Conservation (phyloP, 106 monocot species). For the Dendrobium catenatum region DNA sequence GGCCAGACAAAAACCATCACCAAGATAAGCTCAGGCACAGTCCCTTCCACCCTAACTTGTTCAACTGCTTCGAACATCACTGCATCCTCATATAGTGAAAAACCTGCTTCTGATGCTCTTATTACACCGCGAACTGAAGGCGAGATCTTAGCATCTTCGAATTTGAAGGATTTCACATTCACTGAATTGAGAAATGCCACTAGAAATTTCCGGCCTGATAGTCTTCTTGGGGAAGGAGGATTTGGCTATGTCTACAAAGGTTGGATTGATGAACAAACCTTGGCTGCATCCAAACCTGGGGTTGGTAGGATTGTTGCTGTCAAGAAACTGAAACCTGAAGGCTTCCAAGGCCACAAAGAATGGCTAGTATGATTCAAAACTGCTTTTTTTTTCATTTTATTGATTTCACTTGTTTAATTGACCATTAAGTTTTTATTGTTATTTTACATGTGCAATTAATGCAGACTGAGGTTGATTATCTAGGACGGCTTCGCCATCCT, state of each 20-base stretch:
- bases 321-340: constrained; percentile 33
- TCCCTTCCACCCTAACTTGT: constrained; percentile 32
- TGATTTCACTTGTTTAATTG: neutral
- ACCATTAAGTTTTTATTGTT: neutral
- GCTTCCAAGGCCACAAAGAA: constrained; percentile 36
- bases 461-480: constrained; percentile 34
- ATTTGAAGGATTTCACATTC: constrained; percentile 24
- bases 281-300: constrained; percentile 25
- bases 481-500: constrained; percentile 31
- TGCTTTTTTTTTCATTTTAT: neutral
- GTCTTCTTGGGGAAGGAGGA: constrained; percentile 37
- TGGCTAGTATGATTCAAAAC: constrained; percentile 15
- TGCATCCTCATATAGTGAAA: constrained; percentile 34
- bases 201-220: constrained; percentile 24
- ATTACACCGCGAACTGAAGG: constrained; percentile 55
- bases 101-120: constrained; percentile 14
- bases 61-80: constrained; percentile 37
- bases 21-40: constrained; percentile 35
- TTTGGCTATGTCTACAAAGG: constrained; percentile 32
- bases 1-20: constrained; percentile 35
- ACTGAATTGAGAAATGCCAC: constrained; percentile 27
- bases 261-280: constrained; percentile 29
- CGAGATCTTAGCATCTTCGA: constrained; percentile 24
- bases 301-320: constrained; percentile 24
- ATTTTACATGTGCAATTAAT: neutral